Evolutionary conservation across 768 basidiomycete species (phyloP).

Genomic region (Baorangia bicolor): DNA sequence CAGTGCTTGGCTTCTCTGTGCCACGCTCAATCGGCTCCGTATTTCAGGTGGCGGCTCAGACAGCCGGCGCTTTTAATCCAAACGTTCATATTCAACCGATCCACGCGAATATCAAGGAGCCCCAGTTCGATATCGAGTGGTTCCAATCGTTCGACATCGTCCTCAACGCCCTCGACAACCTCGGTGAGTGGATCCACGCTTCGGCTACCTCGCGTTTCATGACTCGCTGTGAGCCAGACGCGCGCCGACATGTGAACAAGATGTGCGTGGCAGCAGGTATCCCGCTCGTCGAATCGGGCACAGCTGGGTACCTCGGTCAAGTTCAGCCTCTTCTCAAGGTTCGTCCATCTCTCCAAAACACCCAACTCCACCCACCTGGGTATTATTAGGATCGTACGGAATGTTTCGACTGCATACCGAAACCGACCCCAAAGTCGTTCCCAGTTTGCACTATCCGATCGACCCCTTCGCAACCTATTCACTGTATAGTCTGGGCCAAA

Average conservation of each 20-base stretch:
- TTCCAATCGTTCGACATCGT: conserved; percentile 90
- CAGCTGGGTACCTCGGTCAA: conserved; percentile 95
- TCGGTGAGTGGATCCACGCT: conserved; percentile 55
- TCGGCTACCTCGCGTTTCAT: background rate
- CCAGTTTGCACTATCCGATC: conserved; percentile 98
- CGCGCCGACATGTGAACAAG: conserved; percentile 92
- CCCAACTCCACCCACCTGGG: background rate
- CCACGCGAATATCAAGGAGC: conserved; percentile 94
- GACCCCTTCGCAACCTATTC: conserved; percentile 95
- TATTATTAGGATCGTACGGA: conserved; percentile 73
- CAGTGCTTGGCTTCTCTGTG: background rate
- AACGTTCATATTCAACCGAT: conserved; percentile 84
- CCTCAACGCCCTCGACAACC: conserved; percentile 93
- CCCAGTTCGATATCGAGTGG: conserved; percentile 87
- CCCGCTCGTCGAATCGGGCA: conserved; percentile 94
- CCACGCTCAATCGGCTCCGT: background rate
- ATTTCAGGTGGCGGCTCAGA: conserved; percentile 74
- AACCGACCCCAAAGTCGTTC: conserved; percentile 90
- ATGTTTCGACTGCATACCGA: conserved; percentile 95
- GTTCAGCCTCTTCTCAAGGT: conserved; percentile 93
- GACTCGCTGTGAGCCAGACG: conserved; percentile 52
- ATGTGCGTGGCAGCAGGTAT: conserved; percentile 94
- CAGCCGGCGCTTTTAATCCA: conserved; percentile 83
- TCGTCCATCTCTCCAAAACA: conserved; percentile 5
- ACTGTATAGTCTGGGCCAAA: conserved; percentile 99